Evolutionary conservation across 2,329 filamentous ascomycete species (phyloP), one percentile per base, ranked within the genome.

Genomic region (Phialophora chinensis): DNA sequence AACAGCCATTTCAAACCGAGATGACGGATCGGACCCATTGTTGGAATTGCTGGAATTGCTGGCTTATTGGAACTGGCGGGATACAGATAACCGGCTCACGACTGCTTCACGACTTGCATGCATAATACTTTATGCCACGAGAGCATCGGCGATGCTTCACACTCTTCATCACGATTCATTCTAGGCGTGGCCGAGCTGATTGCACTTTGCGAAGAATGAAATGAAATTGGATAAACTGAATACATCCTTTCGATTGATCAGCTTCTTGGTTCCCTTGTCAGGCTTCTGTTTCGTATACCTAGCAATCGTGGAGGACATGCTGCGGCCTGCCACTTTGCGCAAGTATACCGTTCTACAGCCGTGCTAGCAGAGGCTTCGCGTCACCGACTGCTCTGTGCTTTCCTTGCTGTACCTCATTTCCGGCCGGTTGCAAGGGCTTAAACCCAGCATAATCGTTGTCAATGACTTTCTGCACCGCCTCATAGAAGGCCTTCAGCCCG

Each of bases 401-500:
- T 5, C 49, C 49, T 27, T 27, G 49, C 20, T 27, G 49, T 8
- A 12, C 53, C 53, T 53, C 59, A 4, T 14, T 8, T 6, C 17
- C 49, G 11, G 20, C 25, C 20, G 14, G 17, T 12, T 38, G 31
- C 44, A 68, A 42, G 29, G 49, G 57, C 42, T 60, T 60, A 27
- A 71, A 69, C 10, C 65, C 66, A 27, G 54, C 29, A 44, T 66
- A 69, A 17, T 42, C 67, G 12, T 54, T 63, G 12, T 67, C 62
- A 47, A 69, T 63, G 55, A 66, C 66, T n/a, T 60, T 54, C 44
- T 68, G 58, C 12, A 63, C 47, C n/a, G 54, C 31, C 44, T 65
- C 57, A n/a, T 66, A 62, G 23, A 65, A 71, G 4, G 52, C 57
- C 55, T 66, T 67, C 53, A 72, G 42, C 3, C 71, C 69, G 12